Evolutionary conservation across 2,329 filamentous ascomycete genomes (phyloP).

Genomic region (Fusarium musae): DNA sequence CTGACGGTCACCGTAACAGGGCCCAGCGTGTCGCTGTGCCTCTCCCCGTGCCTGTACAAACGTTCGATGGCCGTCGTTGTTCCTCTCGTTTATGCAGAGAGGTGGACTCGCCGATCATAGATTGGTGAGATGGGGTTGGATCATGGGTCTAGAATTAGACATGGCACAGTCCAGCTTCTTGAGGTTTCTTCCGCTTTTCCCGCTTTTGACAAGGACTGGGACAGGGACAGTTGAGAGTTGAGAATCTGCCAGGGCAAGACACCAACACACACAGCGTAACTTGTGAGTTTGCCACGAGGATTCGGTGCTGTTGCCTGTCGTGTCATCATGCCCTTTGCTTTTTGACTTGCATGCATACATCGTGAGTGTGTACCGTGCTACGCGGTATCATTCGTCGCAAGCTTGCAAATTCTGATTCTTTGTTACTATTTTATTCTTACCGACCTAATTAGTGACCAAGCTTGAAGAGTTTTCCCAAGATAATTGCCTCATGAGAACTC

Average conservation of each 20-base stretch:
- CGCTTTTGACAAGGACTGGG: background rate
- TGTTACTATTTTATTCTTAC: background rate
- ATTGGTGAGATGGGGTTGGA: constrained; percentile 5
- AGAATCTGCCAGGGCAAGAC: constrained; percentile 26
- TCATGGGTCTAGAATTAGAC: constrained; percentile 1
- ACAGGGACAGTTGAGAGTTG: background rate
- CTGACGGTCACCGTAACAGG: constrained; percentile 6
- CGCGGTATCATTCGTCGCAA: background rate
- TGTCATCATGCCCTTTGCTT: constrained; percentile 7
- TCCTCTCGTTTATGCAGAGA: constrained; percentile 36
- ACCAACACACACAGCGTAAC: constrained; percentile 11
- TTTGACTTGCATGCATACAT: constrained; percentile 28
- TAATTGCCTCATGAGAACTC: background rate
- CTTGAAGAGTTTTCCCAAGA: background rate
- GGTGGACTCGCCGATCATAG: constrained; percentile 28
- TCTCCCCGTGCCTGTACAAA: background rate
- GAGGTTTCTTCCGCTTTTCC: constrained; percentile 7
- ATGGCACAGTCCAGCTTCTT: constrained; percentile 8
- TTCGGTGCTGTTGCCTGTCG: constrained; percentile 8
- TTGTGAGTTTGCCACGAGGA: constrained; percentile 27
- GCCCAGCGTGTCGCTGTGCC: background rate
- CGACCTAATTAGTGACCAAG: background rate
- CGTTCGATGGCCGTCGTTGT: constrained; percentile 20
- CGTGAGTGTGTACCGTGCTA: constrained; percentile 6
- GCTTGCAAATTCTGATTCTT: background rate